Evolutionary conservation across 176 grass and related monocot genomes (phyloP).

Genomic region (Rhynchospora pubera): DNA sequence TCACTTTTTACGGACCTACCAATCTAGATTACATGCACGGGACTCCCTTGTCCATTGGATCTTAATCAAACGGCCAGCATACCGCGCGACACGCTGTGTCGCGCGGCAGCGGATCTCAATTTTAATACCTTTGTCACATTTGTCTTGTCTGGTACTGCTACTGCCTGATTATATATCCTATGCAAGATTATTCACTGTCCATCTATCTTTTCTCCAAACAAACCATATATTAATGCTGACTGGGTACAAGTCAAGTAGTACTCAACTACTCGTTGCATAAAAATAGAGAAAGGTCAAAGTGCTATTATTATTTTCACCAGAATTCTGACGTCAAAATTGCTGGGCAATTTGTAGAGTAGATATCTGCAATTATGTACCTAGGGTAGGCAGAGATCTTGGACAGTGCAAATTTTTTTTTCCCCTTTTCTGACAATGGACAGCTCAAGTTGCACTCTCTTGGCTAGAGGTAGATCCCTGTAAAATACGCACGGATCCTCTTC

Average conservation of each 20-base stretch:
- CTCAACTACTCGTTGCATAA: constrained; percentile 3
- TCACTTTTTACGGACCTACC: no score
- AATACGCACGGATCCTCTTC: not conserved
- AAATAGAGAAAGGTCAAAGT: not conserved
- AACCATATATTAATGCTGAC: not conserved
- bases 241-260: not conserved
- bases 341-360: not conserved
- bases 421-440: not conserved
- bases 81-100: no score
- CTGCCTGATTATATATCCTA: constrained; percentile 2
- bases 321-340: not conserved
- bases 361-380: not conserved
- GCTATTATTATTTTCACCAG: not conserved
- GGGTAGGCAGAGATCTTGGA: not conserved
- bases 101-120: no score
- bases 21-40: no score
- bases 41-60: no score
- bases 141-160: not conserved
- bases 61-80: no score
- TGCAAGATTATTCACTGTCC: constrained; percentile 1
- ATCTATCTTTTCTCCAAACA: constrained; percentile 1
- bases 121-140: not conserved
- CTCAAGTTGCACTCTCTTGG: not conserved
- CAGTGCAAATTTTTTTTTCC: not conserved
- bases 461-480: not conserved